Evolutionary conservation across 2,329 filamentous ascomycete genomes (phyloP), one percentile per base, ranked within the genome.

Genomic region (Periconia macrospinosa): DNA sequence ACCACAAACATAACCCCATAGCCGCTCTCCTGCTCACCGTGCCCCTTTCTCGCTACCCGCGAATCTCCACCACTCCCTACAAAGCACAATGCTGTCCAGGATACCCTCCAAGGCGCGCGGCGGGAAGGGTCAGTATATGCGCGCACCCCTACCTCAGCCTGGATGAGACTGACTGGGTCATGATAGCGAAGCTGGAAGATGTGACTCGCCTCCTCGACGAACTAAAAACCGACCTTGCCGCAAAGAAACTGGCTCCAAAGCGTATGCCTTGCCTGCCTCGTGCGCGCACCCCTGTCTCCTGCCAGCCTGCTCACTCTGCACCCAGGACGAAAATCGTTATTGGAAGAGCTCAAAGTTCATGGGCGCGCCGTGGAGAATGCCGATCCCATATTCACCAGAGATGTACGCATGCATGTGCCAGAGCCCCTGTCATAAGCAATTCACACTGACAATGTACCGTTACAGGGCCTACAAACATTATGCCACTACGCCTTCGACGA

Each of bases 381-480:
- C 27, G 88, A 88, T 53, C 88, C 91, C 1, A 93, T 97, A 53
- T 97, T 94, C 74, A 88, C 89, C n/a, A 83, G 84, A 72, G 79
- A 88, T 74, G 91, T 89, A 80, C 60, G 79, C 33, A n/a, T 37
- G 6, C 33, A 57, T 47, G 27, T 44, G 19, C 41, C 20, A 17
- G 45, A 46, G 44, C 23, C 30, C n/a, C 42, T 42, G 15, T 40
- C 37, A 37, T 13, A 27, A 20, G 40, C 35, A 30, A 23, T 41
- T 40, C 20, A 18, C 35, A 27, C 27, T 42, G 50, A 45, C 51
- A 45, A 37, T 49, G 30, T 65, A 49, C 47, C 54, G 40, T 52
- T 45, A 11, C 56, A 96, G 89, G 91, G 91, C 14, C 88, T 97
- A 47, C 79, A 83, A 54, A 88, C 85, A 44, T 79, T 97, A 42